Evolutionary conservation across 2,329 filamentous ascomycete genomes (phyloP).

Genomic region (Monilinia laxa): DNA sequence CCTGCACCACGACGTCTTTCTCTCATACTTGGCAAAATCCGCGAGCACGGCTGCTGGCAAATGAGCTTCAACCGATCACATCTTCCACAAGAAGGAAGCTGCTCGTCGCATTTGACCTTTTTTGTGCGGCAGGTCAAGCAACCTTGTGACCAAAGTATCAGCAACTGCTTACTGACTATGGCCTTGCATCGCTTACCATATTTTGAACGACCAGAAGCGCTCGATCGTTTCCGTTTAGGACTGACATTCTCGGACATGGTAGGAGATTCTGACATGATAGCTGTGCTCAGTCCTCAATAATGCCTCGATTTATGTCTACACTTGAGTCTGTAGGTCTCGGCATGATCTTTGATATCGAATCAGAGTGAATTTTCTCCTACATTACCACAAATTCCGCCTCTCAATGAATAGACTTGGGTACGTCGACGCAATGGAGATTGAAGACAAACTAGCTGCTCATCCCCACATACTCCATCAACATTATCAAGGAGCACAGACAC

Average conservation of each 20-base stretch:
- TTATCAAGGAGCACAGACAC: constrained; percentile 1
- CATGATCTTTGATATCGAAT: not conserved
- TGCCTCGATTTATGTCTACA: not conserved
- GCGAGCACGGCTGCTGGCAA: constrained; percentile 24
- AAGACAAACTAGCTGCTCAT: not conserved
- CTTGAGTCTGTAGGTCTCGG: not conserved
- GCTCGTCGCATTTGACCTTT: constrained; percentile 25
- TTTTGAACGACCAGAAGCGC: constrained; percentile 9
- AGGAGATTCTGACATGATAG: not conserved
- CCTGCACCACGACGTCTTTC: constrained; percentile 34
- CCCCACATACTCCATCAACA: not conserved
- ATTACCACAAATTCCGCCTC: too few relatives aligned
- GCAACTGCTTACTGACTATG: not conserved
- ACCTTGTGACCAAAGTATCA: not conserved
- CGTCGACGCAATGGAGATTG: not conserved
- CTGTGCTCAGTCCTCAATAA: not conserved
- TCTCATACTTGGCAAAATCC: constrained; percentile 38
- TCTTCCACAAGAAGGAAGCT: constrained; percentile 14
- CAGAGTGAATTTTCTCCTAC: not conserved
- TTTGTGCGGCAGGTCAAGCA: constrained; percentile 26
- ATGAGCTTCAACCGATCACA: constrained; percentile 33
- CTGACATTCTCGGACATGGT: not conserved
- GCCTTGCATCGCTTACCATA: constrained; percentile 4
- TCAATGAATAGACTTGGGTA: not conserved
- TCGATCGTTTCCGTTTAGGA: constrained; percentile 1